Conservation (phyloP, 2,329 filamentous ascomycete species). For the Graphilbum sp. region DNA sequence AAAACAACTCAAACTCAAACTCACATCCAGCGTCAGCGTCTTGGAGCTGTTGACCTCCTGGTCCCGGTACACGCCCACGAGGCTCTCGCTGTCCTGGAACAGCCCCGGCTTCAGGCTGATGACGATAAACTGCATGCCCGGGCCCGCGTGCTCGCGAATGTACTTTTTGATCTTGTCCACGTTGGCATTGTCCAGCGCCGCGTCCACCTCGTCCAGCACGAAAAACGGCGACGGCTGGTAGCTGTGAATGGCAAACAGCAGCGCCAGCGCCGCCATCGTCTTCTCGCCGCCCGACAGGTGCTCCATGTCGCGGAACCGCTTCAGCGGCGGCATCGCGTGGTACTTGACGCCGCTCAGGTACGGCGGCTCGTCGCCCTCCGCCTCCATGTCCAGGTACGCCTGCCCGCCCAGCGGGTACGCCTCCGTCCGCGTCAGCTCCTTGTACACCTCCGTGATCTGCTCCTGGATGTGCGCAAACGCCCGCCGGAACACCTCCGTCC, state of each 20-base stretch:
- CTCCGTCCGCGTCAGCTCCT: constrained; percentile 77
- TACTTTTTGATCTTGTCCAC: constrained; percentile 94
- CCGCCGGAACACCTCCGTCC: constrained; percentile 85
- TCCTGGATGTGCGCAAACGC: constrained; percentile 91
- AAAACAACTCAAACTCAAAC: neutral
- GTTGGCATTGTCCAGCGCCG: constrained; percentile 94
- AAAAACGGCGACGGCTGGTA: constrained; percentile 96
- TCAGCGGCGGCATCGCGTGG: constrained; percentile 95
- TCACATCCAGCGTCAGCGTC: constrained; percentile 87
- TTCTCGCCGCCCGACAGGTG: constrained; percentile 95
- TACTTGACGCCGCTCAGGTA: constrained; percentile 96
- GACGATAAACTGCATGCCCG: constrained; percentile 98
- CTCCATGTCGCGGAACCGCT: constrained; percentile 98
- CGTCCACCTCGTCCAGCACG: constrained; percentile 94
- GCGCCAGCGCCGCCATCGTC: constrained; percentile 92
- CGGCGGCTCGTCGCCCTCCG: constrained; percentile 78
- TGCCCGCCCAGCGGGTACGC: constrained; percentile 88
- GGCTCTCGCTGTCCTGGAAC: constrained; percentile 89
- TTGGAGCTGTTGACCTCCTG: constrained; percentile 86
- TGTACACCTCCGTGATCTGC: constrained; percentile 87
- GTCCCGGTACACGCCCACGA: constrained; percentile 91
- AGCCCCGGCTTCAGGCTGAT: constrained; percentile 91
- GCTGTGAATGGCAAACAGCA: constrained; percentile 91
- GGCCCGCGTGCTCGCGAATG: constrained; percentile 81
- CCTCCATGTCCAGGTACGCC: constrained; percentile 76